Conservation (phyloP, 192 early-diverging fungal genomes). For the Anaeromyces robustus region DNA sequence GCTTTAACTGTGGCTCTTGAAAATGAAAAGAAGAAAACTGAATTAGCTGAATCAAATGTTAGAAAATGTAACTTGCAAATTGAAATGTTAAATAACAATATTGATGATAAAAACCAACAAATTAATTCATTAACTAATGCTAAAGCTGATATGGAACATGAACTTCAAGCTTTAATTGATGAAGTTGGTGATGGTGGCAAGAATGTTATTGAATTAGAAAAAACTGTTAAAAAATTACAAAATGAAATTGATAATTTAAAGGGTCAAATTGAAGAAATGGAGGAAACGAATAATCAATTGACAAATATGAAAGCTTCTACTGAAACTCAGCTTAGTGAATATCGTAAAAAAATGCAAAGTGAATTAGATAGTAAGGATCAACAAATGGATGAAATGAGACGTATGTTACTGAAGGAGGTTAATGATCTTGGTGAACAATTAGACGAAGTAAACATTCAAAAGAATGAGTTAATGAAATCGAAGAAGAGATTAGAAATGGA, state of each 20-base stretch:
- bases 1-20: slow-evolving; percentile 33
- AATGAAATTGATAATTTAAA: slow-evolving; percentile 25
- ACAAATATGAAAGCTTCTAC: not conserved
- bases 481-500: slow-evolving; percentile 43
- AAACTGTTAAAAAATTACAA: slow-evolving; percentile 25
- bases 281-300: slow-evolving; percentile 31
- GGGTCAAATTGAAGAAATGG: slow-evolving; percentile 36
- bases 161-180: slow-evolving; percentile 47
- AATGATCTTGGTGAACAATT: slow-evolving; percentile 37
- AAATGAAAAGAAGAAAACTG: slow-evolving; percentile 35
- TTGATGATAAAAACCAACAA: not conserved
- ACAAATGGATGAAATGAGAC: slow-evolving; percentile 57
- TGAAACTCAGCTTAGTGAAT: slow-evolving; percentile 52
- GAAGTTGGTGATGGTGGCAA: slow-evolving; percentile 59
- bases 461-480: slow-evolving; percentile 40
- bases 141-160: slow-evolving; percentile 31
- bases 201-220: slow-evolving; percentile 62
- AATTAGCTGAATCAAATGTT: slow-evolving; percentile 37
- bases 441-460: slow-evolving; percentile 19
- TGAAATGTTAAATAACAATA: not conserved
- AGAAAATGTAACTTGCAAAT: slow-evolving; percentile 21
- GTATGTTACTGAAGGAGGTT: slow-evolving; percentile 47
- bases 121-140: not conserved
- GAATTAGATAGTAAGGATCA: slow-evolving; percentile 43
- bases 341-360: slow-evolving; percentile 41